Evolutionary conservation across 371 early-diverging fungal genomes (phyloP).

Genomic region (Apophysomyces trapeziformis): DNA sequence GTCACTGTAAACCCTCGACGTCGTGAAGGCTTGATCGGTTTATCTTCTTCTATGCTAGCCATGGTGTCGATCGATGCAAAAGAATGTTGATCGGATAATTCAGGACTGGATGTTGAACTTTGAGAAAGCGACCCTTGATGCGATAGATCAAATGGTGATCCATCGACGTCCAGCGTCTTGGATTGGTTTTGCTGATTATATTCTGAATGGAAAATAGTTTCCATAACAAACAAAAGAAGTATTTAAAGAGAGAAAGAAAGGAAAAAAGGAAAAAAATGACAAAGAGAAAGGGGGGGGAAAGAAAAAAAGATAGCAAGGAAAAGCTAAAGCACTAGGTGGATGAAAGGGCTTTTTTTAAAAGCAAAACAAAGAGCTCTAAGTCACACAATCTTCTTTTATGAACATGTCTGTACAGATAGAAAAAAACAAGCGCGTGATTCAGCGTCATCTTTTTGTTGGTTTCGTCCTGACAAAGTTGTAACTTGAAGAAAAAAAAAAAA

Average conservation of each 20-base stretch:
- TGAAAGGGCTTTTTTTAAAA: not conserved
- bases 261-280: not conserved
- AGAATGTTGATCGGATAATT: slow-evolving; percentile 12
- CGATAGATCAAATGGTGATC: not conserved
- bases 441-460: too few relatives aligned
- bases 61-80: slow-evolving; percentile 15
- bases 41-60: slow-evolving; percentile 8
- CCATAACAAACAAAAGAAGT: not conserved
- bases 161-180: slow-evolving; percentile 2
- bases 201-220: slow-evolving; percentile 4
- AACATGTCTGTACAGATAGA: too few relatives aligned
- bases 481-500: not conserved
- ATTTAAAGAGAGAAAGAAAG: not conserved
- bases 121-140: slow-evolving; percentile 11
- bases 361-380: not conserved
- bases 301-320: slow-evolving; percentile 1
- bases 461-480: not conserved
- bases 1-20: slow-evolving; percentile 25
- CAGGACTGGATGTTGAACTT: slow-evolving; percentile 14
- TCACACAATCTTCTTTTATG: too few relatives aligned
- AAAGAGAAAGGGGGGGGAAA: slow-evolving; percentile 2
- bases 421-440: not conserved
- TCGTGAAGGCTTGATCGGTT: slow-evolving; percentile 13
- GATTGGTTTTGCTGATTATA: not conserved
- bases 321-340: not conserved